Percentiles rank a stretch among this genome's conserved stretches.
Conservation (phyloP, 768 basidiomycete species). For the Zangia roseola region DNA sequence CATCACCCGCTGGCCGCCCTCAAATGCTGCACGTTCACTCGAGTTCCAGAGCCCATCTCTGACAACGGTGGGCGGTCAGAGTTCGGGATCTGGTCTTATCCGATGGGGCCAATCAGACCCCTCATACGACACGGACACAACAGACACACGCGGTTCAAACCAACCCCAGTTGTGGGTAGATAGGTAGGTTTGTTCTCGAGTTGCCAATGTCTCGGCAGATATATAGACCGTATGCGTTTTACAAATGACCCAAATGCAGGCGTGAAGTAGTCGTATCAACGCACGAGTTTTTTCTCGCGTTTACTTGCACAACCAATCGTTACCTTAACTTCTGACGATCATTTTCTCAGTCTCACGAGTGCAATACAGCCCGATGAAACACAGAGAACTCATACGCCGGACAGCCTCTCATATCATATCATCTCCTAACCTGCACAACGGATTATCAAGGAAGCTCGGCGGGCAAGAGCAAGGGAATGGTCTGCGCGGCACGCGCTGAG, state of each 20-base stretch:
- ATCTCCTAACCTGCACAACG: slow-evolving; percentile 79
- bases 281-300: slow-evolving; percentile 18
- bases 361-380: slow-evolving; percentile 52
- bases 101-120: slow-evolving; percentile 26
- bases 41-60: slow-evolving; percentile 24
- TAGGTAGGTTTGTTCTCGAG: slow-evolving; percentile 59
- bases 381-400: slow-evolving; percentile 68
- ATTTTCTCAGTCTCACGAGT: slow-evolving; percentile 9
- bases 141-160: not conserved
- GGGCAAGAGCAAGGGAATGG: slow-evolving; percentile 59
- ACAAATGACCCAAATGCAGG: slow-evolving; percentile 9
- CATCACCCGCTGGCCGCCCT: slow-evolving; percentile 53
- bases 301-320: slow-evolving; percentile 6
- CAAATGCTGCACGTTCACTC: slow-evolving; percentile 35
- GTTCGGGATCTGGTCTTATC: slow-evolving; percentile 36
- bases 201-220: slow-evolving; percentile 6
- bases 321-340: slow-evolving; percentile 16
- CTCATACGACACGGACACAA: slow-evolving; percentile 5
- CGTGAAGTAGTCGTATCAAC: slow-evolving; percentile 4
- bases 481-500: slow-evolving; percentile 45
- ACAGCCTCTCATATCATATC: slow-evolving; percentile 68
- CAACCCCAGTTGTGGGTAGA: slow-evolving; percentile 63
- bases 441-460: slow-evolving; percentile 55
- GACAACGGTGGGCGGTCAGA: slow-evolving; percentile 3
- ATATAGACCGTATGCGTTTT: slow-evolving; percentile 5